phyloP scores from a whole-genome alignment of 1,139 yeast species.

The Meyerozyma carpophila region DNA sequence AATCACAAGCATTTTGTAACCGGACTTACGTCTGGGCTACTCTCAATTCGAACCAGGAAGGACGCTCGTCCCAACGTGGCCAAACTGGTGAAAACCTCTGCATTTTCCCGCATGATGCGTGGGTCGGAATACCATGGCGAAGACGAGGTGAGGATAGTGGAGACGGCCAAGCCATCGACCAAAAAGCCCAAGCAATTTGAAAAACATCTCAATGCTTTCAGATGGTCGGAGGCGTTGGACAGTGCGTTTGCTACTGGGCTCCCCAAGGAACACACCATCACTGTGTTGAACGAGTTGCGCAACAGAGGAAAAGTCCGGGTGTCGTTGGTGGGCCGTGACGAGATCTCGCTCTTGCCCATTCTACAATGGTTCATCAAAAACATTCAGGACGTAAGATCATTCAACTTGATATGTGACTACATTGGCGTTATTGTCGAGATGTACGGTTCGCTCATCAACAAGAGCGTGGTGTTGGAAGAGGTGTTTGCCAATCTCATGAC shows the following conservation, averaged over 20 bases:
- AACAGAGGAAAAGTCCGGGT: conserved; percentile 83
- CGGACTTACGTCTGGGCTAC: conserved; percentile 86
- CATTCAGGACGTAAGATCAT: conserved; percentile 75
- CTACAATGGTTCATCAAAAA: conserved; percentile 75
- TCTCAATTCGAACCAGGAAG: conserved; percentile 84
- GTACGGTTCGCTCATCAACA: conserved; percentile 67
- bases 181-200: conserved; percentile 78
- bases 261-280: conserved; percentile 71
- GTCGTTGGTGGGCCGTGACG: conserved; percentile 78
- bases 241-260: conserved; percentile 75
- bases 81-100: conserved; percentile 40
- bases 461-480: conserved; percentile 76
- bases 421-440: conserved; percentile 75
- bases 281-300: conserved; percentile 79
- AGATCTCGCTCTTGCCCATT: conserved; percentile 76
- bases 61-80: conserved; percentile 50
- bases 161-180: conserved; percentile 28
- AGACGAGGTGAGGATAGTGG: conserved; percentile 68
- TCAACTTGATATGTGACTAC: conserved; percentile 76
- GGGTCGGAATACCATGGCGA: conserved; percentile 92
- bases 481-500: conserved; percentile 54
- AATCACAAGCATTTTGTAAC: conserved; percentile 80
- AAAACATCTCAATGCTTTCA: conserved; percentile 75
- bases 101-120: conserved; percentile 76
- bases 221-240: conserved; percentile 91